Base-by-base conservation (phyloP, 352 stramenopile species). In the Plasmopara muralis region DNA sequence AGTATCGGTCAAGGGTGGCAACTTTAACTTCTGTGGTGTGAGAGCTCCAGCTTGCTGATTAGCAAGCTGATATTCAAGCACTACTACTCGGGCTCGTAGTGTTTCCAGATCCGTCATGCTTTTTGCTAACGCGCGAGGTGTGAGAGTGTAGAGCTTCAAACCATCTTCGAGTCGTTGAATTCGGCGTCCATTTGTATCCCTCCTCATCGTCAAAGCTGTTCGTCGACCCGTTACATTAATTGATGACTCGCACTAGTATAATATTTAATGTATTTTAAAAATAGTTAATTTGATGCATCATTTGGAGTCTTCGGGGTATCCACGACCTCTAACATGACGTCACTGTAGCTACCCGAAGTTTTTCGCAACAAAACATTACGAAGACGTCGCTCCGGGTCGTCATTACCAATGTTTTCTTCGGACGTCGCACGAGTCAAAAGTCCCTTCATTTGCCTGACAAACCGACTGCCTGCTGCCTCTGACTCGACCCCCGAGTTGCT, bases 321-420 rank as follows among this genome's bases (percentile, higher is more conserved):
- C 25, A 85, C 68, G 13, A 83, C 66, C 31, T 89, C 77, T 25
- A 87, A 57, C 41, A 65, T 67, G 44, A 90, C 68, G 48, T 92
- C 78, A 53, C 78, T 89, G 60, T 92, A 92, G 70, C 81, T 92
- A 12, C 81, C 81, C 0, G 78, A 89, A 12, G 66, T 86, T 55
- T 82, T 85, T 43, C 77, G 62, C 47, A 68, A 72, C 18, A 87
- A 41, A 5, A 81, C 60, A 51, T 87, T 88, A 50, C 77, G 72
- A 49, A 92, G 78, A 14, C 81, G 78, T 16, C 68, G 74, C 47
- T 92, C 81, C 8, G 81, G 78, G 18, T 89, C 77, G 42, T 65
- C 65, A 18, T 89, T 73, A n/a, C 66, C 71, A 20, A 72, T 66
- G 25, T 68, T 74, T 12, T 72, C 64, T 13, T 72, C 64, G 20